Conservation (phyloP, 2,329 filamentous ascomycete genomes). For the Grosmannia serpens region DNA sequence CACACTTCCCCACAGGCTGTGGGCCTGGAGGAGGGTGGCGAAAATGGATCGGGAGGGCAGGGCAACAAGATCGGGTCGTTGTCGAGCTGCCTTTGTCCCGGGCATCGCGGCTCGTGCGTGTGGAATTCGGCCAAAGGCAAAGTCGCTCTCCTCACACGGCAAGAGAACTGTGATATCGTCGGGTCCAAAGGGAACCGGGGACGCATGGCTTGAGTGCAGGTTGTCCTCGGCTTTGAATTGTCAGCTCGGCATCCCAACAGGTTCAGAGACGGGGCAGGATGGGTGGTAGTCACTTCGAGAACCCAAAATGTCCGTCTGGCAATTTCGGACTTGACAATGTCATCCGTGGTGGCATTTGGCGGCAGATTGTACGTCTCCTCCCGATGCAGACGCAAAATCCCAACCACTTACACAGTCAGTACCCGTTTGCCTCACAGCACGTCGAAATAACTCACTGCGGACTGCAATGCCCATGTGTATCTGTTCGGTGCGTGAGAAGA, state of each 20-base stretch:
- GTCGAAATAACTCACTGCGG: neutral
- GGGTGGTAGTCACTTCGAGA: slow-evolving; percentile 11
- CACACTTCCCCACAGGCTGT: slow-evolving; percentile 23
- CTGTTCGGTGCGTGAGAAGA: neutral
- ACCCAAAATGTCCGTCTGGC: slow-evolving; percentile 25
- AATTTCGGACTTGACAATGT: slow-evolving; percentile 20
- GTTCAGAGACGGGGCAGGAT: too few relatives aligned
- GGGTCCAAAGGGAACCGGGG: slow-evolving; percentile 19
- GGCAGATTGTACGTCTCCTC: slow-evolving; percentile 36
- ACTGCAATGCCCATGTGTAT: slow-evolving; percentile 12
- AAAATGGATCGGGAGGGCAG: slow-evolving; percentile 20
- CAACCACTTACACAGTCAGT: slow-evolving; percentile 25
- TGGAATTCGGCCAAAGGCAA: slow-evolving; percentile 21
- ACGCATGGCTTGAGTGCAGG: slow-evolving; percentile 20
- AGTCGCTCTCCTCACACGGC: slow-evolving; percentile 23
- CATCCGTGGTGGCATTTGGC: slow-evolving; percentile 14
- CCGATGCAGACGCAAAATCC: slow-evolving; percentile 39
- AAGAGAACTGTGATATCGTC: slow-evolving; percentile 22
- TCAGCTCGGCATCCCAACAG: too few relatives aligned
- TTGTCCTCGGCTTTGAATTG: slow-evolving; percentile 16
- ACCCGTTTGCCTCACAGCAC: too few relatives aligned
- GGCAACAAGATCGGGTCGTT: slow-evolving; percentile 14
- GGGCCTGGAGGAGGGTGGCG: slow-evolving; percentile 21
- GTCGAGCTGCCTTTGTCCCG: slow-evolving; percentile 18
- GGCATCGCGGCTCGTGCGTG: slow-evolving; percentile 18